Conservation (phyloP, 2,329 filamentous ascomycete species). For the Ophiostoma novo-ulmi region DNA sequence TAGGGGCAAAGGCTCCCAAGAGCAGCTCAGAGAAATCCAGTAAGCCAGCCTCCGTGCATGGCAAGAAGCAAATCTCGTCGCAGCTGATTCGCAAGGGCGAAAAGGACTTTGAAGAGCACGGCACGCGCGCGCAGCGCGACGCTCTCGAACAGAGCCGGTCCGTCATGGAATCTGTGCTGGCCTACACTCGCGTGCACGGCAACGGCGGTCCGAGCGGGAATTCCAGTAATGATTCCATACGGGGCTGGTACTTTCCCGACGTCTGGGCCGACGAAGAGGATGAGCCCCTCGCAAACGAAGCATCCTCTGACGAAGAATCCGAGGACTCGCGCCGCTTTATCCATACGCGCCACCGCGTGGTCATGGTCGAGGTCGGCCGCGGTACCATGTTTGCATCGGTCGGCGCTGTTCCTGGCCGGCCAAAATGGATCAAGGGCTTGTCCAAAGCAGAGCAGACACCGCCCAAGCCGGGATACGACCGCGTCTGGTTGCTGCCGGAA, state of each 20-base stretch:
- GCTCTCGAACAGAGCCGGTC: slow-evolving; percentile 74
- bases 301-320: slow-evolving; percentile 4
- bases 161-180: slow-evolving; percentile 84
- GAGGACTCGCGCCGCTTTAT: slow-evolving; percentile 28
- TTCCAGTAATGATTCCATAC: slow-evolving; percentile 49
- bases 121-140: slow-evolving; percentile 72
- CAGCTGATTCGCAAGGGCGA: slow-evolving; percentile 83
- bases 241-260: slow-evolving; percentile 70
- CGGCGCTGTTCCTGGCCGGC: slow-evolving; percentile 50
- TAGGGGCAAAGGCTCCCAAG: neutral
- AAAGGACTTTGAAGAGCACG: slow-evolving; percentile 95
- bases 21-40: neutral
- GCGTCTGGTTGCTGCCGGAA: slow-evolving; percentile 81
- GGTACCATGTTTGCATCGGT: slow-evolving; percentile 63
- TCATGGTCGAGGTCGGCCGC: slow-evolving; percentile 65
- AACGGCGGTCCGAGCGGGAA: slow-evolving; percentile 30
- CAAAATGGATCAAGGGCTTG: slow-evolving; percentile 41
- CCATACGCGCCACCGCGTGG: slow-evolving; percentile 47
- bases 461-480: slow-evolving; percentile 47
- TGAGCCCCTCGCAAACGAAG: neutral
- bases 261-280: slow-evolving; percentile 39
- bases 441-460: slow-evolving; percentile 43
- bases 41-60: slow-evolving; percentile 30
- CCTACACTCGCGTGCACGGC: slow-evolving; percentile 69
- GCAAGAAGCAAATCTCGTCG: slow-evolving; percentile 47